These are phyloP conservation scores for Barbatosphaeria neglecta DNA, from an alignment of 495 filamentous ascomycete species.

Conservation along the genomic window DNA sequence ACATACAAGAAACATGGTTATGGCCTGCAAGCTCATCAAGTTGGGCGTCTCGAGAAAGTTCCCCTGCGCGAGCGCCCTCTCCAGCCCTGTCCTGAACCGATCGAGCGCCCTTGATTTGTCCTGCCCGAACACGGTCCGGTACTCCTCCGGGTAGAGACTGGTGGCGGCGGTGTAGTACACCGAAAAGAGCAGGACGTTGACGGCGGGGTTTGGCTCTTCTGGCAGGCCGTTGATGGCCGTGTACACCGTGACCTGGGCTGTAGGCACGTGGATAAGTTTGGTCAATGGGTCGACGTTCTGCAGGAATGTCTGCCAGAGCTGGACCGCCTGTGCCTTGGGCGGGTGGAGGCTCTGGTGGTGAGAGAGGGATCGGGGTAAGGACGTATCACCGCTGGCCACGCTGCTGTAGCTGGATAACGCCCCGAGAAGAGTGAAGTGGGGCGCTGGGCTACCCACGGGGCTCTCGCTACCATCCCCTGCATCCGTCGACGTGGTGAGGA, in stretches of 20 bases:
- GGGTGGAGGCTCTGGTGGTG: slow-evolving; percentile 2
- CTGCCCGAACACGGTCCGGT: background rate
- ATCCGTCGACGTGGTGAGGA: background rate
- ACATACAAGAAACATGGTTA: background rate
- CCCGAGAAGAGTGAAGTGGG: background rate
- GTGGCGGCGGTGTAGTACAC: slow-evolving; percentile 21
- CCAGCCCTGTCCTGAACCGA: slow-evolving; percentile 1
- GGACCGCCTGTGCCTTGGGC: slow-evolving; percentile 7
- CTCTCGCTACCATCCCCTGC: background rate
- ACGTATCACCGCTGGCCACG: too few relatives aligned
- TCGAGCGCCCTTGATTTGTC: slow-evolving; percentile 6
- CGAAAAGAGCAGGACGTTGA: slow-evolving; percentile 37
- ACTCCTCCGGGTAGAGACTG: background rate
- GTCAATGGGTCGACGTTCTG: slow-evolving; percentile 23
- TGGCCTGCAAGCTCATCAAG: background rate
- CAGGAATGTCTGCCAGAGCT: slow-evolving; percentile 7
- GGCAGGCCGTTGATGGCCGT: slow-evolving; percentile 26
- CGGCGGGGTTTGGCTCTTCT: slow-evolving; percentile 18
- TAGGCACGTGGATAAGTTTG: slow-evolving; percentile 40
- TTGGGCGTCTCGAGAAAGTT: background rate
- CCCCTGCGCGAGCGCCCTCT: background rate
- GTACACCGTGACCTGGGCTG: slow-evolving; percentile 31
- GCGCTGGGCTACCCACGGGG: background rate
- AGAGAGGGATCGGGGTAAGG: background rate
- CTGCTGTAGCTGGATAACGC: background rate